Percentiles rank a stretch among this genome's conserved stretches.
Conservation (phyloP, 108 stramenopile genomes). For the Discostella pseudostelligera region DNA sequence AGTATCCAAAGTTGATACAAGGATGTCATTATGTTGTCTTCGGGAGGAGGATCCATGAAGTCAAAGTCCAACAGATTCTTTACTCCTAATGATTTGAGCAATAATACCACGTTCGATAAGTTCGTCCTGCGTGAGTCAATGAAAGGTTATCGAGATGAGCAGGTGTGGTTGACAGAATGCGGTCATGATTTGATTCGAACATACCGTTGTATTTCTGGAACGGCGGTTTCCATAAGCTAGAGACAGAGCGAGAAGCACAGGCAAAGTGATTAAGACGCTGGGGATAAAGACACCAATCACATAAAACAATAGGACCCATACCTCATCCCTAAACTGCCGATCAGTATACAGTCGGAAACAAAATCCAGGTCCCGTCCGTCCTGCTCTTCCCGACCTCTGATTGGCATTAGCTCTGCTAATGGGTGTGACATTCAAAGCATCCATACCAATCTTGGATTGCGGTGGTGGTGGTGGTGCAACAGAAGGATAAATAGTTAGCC, state of each 20-base stretch:
- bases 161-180: too few species aligned
- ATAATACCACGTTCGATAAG: constrained; percentile 96
- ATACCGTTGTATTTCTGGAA: constrained; percentile 94
- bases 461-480: too few species aligned
- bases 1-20: constrained; percentile 97
- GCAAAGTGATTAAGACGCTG: too few species aligned
- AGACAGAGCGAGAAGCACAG: too few species aligned
- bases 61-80: constrained; percentile 92
- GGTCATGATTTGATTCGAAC: background rate
- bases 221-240: constrained; percentile 83
- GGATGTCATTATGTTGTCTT: constrained; percentile 95
- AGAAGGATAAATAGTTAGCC: too few species aligned
- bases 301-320: too few species aligned
- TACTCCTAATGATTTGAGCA: constrained; percentile 96
- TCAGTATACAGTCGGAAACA: constrained; percentile 98
- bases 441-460: constrained; percentile 99
- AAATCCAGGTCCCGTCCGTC: constrained; percentile 95
- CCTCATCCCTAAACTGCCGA: constrained; percentile 90
- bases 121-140: constrained; percentile 74
- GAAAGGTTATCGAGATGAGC: too few species aligned
- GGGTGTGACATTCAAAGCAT: constrained; percentile 95
- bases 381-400: constrained; percentile 95
- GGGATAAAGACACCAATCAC: too few species aligned
- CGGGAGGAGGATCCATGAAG: constrained; percentile 99
- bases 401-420: constrained; percentile 97